Conservation (phyloP, 495 filamentous ascomycete species). For the Talaromyces adpressus region DNA sequence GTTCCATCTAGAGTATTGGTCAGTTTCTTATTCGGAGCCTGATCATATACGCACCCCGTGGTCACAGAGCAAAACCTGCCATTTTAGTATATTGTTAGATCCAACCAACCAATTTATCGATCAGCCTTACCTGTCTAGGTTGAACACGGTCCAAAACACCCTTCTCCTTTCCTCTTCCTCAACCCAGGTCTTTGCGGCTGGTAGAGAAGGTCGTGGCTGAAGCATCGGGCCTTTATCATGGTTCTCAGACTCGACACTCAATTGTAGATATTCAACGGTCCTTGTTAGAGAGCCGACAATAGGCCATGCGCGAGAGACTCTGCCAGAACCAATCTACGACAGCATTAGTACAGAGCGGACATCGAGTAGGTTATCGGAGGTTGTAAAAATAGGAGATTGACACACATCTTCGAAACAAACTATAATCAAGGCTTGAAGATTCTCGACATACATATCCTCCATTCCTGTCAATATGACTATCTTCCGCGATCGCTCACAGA, state of each 20-base stretch:
- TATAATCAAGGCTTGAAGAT: conserved; percentile 30
- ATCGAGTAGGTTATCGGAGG: not conserved
- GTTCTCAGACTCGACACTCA: conserved; percentile 22
- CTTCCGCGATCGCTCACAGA: not conserved
- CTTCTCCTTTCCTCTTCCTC: conserved; percentile 45
- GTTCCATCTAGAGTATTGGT: conserved; percentile 4
- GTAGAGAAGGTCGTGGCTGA: conserved; percentile 16
- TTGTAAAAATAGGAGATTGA: not conserved
- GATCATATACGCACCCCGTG: conserved; percentile 15
- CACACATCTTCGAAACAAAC: conserved; percentile 25
- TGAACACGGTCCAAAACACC: conserved; percentile 44
- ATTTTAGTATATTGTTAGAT: not conserved
- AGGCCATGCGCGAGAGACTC: conserved; percentile 23
- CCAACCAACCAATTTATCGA: not conserved
- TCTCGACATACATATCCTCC: conserved; percentile 28
- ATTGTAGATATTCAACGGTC: conserved; percentile 27
- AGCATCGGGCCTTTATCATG: conserved; percentile 14
- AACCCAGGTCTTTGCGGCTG: conserved; percentile 23
- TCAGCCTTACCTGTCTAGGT: conserved; percentile 26
- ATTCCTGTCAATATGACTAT: conserved; percentile 25
- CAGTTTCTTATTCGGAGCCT: not conserved
- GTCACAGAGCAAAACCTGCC: not conserved
- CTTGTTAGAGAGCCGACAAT: conserved; percentile 28
- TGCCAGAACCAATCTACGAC: conserved; percentile 18
- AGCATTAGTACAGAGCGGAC: not conserved